These are phyloP conservation scores for Pontederia paniculata DNA, from an alignment of 176 grass and related monocot genomes.

Conservation along the genomic window DNA sequence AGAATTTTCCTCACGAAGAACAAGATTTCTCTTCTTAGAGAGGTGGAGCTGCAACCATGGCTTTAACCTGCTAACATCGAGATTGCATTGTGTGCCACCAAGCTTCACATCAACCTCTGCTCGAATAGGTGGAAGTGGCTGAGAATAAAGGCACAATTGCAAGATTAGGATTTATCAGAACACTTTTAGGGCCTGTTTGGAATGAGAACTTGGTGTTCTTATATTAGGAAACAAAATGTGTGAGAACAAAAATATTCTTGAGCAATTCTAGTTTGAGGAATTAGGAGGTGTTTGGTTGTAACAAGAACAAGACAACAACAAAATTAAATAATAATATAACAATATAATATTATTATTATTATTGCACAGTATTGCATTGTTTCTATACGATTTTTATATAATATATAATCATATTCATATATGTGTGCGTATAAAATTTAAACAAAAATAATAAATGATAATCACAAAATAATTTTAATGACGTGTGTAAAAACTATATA, in stretches of 20 bases:
- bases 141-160: conserved; percentile 23
- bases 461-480: too few species aligned
- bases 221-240: not conserved
- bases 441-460: too few species aligned
- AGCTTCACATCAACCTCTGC: conserved; percentile 89
- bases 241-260: too few species aligned
- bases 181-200: not conserved
- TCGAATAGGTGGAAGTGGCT: conserved; percentile 84
- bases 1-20: conserved; percentile 44
- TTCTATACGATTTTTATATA: not conserved
- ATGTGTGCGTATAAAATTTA: too few species aligned
- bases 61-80: conserved; percentile 77
- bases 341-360: too few species aligned
- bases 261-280: too few species aligned
- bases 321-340: too few species aligned
- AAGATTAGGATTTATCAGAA: conserved; percentile 4
- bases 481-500: too few species aligned
- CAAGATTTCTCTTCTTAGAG: conserved; percentile 46
- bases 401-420: too few species aligned
- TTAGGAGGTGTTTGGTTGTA: too few species aligned
- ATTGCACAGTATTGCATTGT: not conserved
- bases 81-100: conserved; percentile 85
- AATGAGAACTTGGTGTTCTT: not conserved
- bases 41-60: conserved; percentile 68
- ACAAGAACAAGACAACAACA: not conserved